Evolutionary conservation across 1,284 basidiomycete genomes (phyloP), one percentile per base, ranked within the genome.

Genomic region (Ustilago bromivora): DNA sequence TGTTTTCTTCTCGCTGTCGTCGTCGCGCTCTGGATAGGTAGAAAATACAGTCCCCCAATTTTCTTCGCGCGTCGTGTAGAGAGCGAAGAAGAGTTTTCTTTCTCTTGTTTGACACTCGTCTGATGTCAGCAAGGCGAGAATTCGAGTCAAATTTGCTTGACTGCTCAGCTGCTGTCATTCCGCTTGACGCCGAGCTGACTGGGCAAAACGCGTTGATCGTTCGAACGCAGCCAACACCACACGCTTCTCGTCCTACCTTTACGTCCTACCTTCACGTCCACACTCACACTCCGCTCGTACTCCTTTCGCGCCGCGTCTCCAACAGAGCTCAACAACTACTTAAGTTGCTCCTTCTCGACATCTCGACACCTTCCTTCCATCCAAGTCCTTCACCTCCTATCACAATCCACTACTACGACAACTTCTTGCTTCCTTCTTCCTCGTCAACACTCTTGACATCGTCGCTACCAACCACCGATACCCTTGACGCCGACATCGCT

Each of bases 11-110:
- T 31, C 11, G 8, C 28, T 23, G 5, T 31, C 23, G 3, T 28
- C 23, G 49, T 15, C 49, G 49, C 49, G 49, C 31, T 51, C 23
- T 23, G 5, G 47, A 49, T 8, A 10, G n/a, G 63, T 61, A 57
- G 61, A 60, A 53, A 57, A 32, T 61, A 47, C 46, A 19, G 52
- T 31, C 10, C 34, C 57, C 32, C 10, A 3, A 7, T 51, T 52
- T 58, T 41, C 51, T 31, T 41, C 31, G 61, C 65, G 65, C 61
- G 65, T 73, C 71, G 71, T 58, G 71, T 73, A 73, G 65, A 73
- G 71, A 73, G 71, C 60, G 55, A 57, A 49, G 36, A 54, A 13
- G 40, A 12, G 28, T 43, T 31, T 31, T 32, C 28, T 32, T 10
- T 8, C 56, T 35, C 46, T 7, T 41, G 38, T 59, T 36, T 32